phyloP scores from a whole-genome alignment of 805 yeast species.

The Pichia eremophila region DNA sequence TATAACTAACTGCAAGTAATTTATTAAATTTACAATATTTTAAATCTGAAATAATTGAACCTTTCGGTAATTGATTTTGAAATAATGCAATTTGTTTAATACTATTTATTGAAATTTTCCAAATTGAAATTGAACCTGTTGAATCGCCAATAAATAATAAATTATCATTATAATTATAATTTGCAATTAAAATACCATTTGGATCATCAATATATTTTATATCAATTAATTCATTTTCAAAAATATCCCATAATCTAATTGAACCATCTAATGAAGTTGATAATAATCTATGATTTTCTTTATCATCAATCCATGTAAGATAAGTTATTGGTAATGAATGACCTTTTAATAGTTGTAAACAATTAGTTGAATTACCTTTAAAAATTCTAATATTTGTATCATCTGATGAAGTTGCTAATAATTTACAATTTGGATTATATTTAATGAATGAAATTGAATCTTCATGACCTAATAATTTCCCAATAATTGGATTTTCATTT shows the following conservation, averaged over 20 bases:
- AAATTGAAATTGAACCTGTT: constrained; percentile 48
- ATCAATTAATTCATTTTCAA: constrained; percentile 30
- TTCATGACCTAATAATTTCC: constrained; percentile 56
- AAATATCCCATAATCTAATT: constrained; percentile 57
- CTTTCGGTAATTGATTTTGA: constrained; percentile 12
- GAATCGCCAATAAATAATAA: constrained; percentile 39
- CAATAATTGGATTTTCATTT: constrained; percentile 29
- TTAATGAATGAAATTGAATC: constrained; percentile 45
- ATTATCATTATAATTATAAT: constrained; percentile 3
- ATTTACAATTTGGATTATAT: constrained; percentile 42
- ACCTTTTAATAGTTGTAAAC: constrained; percentile 38
- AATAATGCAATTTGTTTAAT: constrained; percentile 5
- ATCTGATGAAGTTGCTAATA: constrained; percentile 69
- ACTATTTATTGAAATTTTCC: constrained; percentile 28
- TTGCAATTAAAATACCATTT: constrained; percentile 44
- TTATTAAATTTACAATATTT: constrained; percentile 19
- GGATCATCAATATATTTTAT: constrained; percentile 34
- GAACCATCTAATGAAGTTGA: constrained; percentile 66
- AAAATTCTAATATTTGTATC: constrained; percentile 68
- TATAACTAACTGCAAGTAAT: constrained; percentile 21
- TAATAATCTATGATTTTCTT: constrained; percentile 26
- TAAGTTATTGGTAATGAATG: constrained; percentile 52
- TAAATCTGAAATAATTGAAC: constrained; percentile 9
- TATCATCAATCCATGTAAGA: constrained; percentile 43
- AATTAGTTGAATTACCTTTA: constrained; percentile 54